Evolutionary conservation across 176 grass and related monocot genomes (phyloP).

Genomic region (Typha latifolia): DNA sequence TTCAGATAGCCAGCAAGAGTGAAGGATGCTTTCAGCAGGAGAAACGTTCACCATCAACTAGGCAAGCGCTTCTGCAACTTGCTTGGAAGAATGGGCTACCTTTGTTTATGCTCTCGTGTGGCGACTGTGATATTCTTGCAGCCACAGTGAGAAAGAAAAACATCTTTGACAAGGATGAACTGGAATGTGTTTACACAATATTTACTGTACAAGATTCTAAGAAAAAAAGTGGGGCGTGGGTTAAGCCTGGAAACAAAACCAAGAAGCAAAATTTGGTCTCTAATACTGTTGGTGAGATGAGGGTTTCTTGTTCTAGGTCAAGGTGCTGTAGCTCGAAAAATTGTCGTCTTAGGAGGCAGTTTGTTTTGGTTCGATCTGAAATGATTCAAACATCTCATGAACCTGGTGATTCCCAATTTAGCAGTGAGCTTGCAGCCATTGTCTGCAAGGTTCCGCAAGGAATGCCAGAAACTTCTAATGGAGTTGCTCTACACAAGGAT

Average conservation of each 20-base stretch:
- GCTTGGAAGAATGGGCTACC: conserved; percentile 78
- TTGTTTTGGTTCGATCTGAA: conserved; percentile 73
- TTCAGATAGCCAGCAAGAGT: conserved; percentile 25
- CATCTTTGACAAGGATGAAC: conserved; percentile 29
- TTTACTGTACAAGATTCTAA: conserved; percentile 59
- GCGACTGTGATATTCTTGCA: conserved; percentile 66
- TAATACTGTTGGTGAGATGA: conserved; percentile 54
- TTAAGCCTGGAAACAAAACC: conserved; percentile 49
- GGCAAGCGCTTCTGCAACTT: conserved; percentile 74
- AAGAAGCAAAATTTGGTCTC: conserved; percentile 71
- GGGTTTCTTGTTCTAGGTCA: conserved; percentile 32
- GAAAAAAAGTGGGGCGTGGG: conserved; percentile 51
- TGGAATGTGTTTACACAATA: conserved; percentile 61
- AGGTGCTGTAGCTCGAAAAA: conserved; percentile 30
- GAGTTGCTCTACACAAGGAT: conserved; percentile 12
- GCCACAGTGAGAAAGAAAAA: conserved; percentile 53
- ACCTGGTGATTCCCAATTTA: conserved; percentile 33
- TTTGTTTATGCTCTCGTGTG: conserved; percentile 83
- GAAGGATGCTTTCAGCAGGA: conserved; percentile 34
- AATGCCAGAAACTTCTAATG: conserved; percentile 25
- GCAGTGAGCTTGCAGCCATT: conserved; percentile 62
- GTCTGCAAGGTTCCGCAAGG: conserved; percentile 33
- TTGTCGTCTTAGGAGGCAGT: conserved; percentile 44
- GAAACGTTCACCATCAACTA: conserved; percentile 33
- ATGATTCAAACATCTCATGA: conserved; percentile 29